These are phyloP conservation scores for Raphanus hybrid DNA, from an alignment of 441 rosid species.

Conservation along the genomic window DNA sequence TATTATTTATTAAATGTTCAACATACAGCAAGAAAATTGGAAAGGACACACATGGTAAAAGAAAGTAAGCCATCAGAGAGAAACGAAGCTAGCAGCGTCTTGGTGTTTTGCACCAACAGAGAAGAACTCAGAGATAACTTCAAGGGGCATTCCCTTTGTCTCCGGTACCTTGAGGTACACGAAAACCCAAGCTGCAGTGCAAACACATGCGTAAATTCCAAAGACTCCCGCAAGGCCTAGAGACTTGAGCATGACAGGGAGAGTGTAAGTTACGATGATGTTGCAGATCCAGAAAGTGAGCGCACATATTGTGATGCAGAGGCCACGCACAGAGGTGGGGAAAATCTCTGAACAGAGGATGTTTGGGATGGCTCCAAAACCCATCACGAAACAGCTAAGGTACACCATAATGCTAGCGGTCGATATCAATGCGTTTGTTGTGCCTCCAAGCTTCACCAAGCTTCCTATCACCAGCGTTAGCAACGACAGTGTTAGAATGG, in stretches of 20 bases:
- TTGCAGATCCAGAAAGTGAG: slow-evolving; percentile 68
- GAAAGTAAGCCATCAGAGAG: not conserved
- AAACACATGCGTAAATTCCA: slow-evolving; percentile 46
- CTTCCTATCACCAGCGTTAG: slow-evolving; percentile 47
- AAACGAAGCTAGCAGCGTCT: slow-evolving; percentile 36
- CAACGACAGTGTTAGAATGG: slow-evolving; percentile 51
- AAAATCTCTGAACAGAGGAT: slow-evolving; percentile 63
- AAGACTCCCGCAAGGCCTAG: slow-evolving; percentile 56
- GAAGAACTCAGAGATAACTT: slow-evolving; percentile 86
- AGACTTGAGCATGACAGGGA: slow-evolving; percentile 54
- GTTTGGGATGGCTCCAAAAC: slow-evolving; percentile 60
- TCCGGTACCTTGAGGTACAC: slow-evolving; percentile 84
- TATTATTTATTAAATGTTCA: too few relatives aligned
- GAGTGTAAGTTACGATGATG: slow-evolving; percentile 62
- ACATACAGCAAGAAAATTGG: too few relatives aligned
- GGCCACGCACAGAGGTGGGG: slow-evolving; percentile 66
- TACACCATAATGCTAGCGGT: slow-evolving; percentile 49
- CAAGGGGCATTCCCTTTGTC: slow-evolving; percentile 95
- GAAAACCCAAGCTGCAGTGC: slow-evolving; percentile 58
- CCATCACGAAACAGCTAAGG: slow-evolving; percentile 62
- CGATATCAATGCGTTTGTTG: slow-evolving; percentile 46
- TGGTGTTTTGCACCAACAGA: slow-evolving; percentile 71
- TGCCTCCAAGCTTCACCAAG: slow-evolving; percentile 42
- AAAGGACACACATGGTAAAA: too few relatives aligned
- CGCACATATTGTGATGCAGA: slow-evolving; percentile 73